These are phyloP conservation scores for Berkeleyomyces basicola DNA, from an alignment of 2,329 filamentous ascomycete species.

Conservation along the genomic window DNA sequence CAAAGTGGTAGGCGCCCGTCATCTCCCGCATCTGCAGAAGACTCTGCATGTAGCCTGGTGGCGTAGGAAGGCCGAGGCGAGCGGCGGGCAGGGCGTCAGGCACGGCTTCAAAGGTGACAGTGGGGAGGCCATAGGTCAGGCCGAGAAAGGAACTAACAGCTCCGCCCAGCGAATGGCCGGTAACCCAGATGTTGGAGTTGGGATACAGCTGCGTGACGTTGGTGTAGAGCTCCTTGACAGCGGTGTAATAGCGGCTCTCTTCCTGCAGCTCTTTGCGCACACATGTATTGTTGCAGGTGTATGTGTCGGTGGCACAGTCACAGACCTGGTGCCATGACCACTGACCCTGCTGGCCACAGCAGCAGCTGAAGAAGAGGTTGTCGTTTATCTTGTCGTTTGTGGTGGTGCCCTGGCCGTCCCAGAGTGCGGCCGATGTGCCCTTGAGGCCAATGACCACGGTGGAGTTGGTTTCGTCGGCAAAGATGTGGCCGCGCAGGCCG, in stretches of 20 bases:
- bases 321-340: slow-evolving; percentile 86
- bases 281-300: slow-evolving; percentile 85
- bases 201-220: slow-evolving; percentile 88
- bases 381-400: slow-evolving; percentile 97
- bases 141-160: slow-evolving; percentile 77
- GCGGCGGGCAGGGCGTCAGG: slow-evolving; percentile 77
- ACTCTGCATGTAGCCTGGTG: slow-evolving; percentile 58
- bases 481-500: slow-evolving; percentile 81
- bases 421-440: slow-evolving; percentile 76
- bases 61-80: slow-evolving; percentile 69
- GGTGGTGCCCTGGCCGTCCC: slow-evolving; percentile 92
- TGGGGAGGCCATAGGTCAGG: slow-evolving; percentile 76
- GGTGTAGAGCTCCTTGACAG: slow-evolving; percentile 74
- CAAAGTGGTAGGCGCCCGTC: slow-evolving; percentile 78
- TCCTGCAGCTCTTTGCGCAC: slow-evolving; percentile 56
- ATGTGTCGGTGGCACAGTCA: slow-evolving; percentile 75
- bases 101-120: slow-evolving; percentile 85
- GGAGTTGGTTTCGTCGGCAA: slow-evolving; percentile 67
- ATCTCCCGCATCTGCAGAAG: slow-evolving; percentile 53
- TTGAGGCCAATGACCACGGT: slow-evolving; percentile 88
- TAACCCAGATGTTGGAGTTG: slow-evolving; percentile 68
- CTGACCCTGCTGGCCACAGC: slow-evolving; percentile 83
- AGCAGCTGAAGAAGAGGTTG: slow-evolving; percentile 96
- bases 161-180: slow-evolving; percentile 84
- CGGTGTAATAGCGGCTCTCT: slow-evolving; percentile 84